phyloP scores from a whole-genome alignment of 306 rosid species.

The Gillenia trifoliata region DNA sequence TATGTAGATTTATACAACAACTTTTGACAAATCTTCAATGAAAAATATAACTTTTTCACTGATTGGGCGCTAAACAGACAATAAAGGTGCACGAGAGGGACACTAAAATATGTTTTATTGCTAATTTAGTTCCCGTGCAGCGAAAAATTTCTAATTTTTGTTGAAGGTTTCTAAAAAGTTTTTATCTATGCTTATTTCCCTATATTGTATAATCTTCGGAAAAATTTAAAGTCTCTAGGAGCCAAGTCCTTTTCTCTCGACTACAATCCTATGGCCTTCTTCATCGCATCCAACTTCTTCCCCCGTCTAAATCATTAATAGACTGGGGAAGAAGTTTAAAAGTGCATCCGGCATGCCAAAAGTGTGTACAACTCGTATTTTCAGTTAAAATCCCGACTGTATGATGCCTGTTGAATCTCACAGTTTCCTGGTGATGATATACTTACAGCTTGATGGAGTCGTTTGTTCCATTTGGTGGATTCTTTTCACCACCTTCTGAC shows the following conservation, averaged over 20 bases:
- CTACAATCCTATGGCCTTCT: too few species aligned
- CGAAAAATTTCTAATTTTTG: not conserved
- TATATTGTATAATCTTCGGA: not conserved
- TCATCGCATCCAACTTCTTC: too few species aligned
- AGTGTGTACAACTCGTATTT: not conserved
- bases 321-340: too few species aligned
- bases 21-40: too few species aligned
- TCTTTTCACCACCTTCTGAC: slow-evolving; percentile 85
- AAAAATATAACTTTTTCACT: too few species aligned
- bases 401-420: slow-evolving; percentile 20
- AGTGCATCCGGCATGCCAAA: not conserved
- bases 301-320: too few species aligned
- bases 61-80: too few species aligned
- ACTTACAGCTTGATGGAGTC: slow-evolving; percentile 87
- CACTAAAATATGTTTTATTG: not conserved
- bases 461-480: slow-evolving; percentile 93
- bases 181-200: not conserved
- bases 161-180: not conserved
- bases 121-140: not conserved
- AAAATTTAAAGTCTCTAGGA: too few species aligned
- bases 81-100: not conserved
- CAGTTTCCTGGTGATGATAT: slow-evolving; percentile 20
- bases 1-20: too few species aligned
- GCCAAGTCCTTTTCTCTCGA: too few species aligned
- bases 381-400: not conserved